Base-by-base conservation (phyloP, 2,329 filamentous ascomycete species). In the Zymoseptoria crescenta region DNA sequence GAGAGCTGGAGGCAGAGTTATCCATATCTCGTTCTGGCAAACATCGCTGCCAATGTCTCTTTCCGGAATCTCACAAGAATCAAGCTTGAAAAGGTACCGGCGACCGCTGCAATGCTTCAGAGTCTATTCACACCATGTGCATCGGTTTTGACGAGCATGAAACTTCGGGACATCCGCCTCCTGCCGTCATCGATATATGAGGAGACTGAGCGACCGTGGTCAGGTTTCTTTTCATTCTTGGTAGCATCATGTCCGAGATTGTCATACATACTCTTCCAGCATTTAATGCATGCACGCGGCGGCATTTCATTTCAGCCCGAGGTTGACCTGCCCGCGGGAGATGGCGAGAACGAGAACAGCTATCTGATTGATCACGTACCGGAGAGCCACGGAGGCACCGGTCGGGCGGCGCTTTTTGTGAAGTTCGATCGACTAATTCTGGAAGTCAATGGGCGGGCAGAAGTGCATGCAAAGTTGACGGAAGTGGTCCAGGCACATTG, bases 71-170 rank as follows among this genome's bases (percentile, higher is more conserved):
- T 71, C 27, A 67, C 63, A 4, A 64, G 69, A 1, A 27, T 72
- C 29, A 72, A 72, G 52, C 63, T 72, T 0, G 69, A 72, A 50
- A 69, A 68, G 54, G 52, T 71, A 45, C 65, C 62, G n/a, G 64
- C 68, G 3, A 63, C 63, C 8, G 57, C 68, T 7, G 8, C 49
- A 2, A 64, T 55, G 0, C 59, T 72, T 16, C 54, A 63, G 24
- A 54, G 57, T 6, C 64, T 71, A 30, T 60, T 71, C 3, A 24
- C 20, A 6, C 67, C 70, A 5, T 65, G 60, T 6, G 55, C 60
- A 4, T 1, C 29, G 2, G 54, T 51, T 8, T 62, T 71, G 1
- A 65, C 59, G 19, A 70, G 69, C 58, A 57, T 72, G 30, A 72
- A 72, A 52, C 50, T 72, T 28, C 65, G 69, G 28, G 65, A 70